Evolutionary conservation across 257 asterid species (phyloP), one percentile per base, ranked within the genome.

Genomic region (Ehretia macrophylla): DNA sequence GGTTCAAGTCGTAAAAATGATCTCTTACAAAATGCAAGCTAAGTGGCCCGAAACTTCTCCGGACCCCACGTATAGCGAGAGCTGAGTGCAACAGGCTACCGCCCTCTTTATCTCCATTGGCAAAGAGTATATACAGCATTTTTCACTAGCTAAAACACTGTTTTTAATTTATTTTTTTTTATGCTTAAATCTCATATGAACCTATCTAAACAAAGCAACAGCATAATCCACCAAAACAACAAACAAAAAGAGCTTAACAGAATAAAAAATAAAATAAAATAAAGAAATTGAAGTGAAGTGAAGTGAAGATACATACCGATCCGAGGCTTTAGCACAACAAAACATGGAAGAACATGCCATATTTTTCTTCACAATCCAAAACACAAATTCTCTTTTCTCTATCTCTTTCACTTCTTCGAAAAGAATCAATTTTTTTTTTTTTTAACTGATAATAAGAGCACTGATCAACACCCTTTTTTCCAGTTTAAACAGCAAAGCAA

Each of bases 281-380:
- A 38, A 38, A 38, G 44, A 38, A 38, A n/a, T 38, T 38, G 6
- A 38, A 38, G 44, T 38, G 44, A 38, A 16, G n/a, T n/a, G n/a
- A 27, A 60, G 62, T 11, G 13, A 63, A 49, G 8, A 40, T 56
- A 67, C 94, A 32, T 76, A 85, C 96, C 90, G 80, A 73, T 85
- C 86, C 67, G 78, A 81, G 72, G 88, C 80, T 80, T 77, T 75
- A 21, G 71, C 39, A 46, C 96, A 88, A 22, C 93, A 81, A 54
- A 88, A 80, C 63, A 71, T 52, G 55, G 84, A 79, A 59, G 58
- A 18, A 49, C 81, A 78, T 63, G 46, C 84, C 97, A 84, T 82
- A 17, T 55, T 19, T 20, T 11, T 50, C 59, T 42, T 35, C 64
- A 46, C 56, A 35, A 60, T 58, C 62, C 68, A 53, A 56, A 8